A percentile compares a stretch with the other conserved stretches of the same genome.
Evolutionary conservation across 257 asterid species (phyloP).

Genomic region (Jacaranda mimosifolia): DNA sequence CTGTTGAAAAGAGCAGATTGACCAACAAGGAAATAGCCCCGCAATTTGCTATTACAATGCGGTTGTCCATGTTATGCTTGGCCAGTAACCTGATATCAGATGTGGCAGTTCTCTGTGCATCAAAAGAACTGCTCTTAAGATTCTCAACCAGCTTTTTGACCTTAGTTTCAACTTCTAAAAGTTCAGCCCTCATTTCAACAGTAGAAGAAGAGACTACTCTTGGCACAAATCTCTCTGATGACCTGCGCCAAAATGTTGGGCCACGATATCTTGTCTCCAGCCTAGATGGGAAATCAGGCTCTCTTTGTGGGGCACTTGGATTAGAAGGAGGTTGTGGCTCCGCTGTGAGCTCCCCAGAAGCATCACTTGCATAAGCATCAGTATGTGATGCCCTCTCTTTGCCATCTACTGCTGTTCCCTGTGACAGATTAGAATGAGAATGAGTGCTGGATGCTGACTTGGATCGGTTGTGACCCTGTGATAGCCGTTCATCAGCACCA

Average conservation of each 20-base stretch:
- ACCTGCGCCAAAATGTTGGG: slow-evolving; percentile 56
- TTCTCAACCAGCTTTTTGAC: slow-evolving; percentile 57
- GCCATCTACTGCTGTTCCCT: slow-evolving; percentile 44
- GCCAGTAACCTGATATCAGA: slow-evolving; percentile 62
- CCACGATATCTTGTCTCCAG: slow-evolving; percentile 54
- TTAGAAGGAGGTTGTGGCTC: slow-evolving; percentile 49
- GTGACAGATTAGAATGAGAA: slow-evolving; percentile 53
- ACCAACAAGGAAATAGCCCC: slow-evolving; percentile 63
- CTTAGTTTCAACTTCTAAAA: slow-evolving; percentile 58
- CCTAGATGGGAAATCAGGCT: slow-evolving; percentile 47
- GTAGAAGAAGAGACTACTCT: slow-evolving; percentile 57
- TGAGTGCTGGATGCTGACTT: slow-evolving; percentile 53
- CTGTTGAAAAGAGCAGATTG: slow-evolving; percentile 54
- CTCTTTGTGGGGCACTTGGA: slow-evolving; percentile 42
- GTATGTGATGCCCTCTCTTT: slow-evolving; percentile 44
- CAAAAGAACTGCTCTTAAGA: slow-evolving; percentile 53
- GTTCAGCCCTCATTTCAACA: slow-evolving; percentile 60
- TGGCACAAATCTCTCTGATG: slow-evolving; percentile 56
- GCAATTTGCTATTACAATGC: slow-evolving; percentile 58
- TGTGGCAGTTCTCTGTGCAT: slow-evolving; percentile 56
- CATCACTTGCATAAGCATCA: slow-evolving; percentile 50
- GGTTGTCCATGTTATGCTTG: slow-evolving; percentile 64
- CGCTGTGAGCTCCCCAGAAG: slow-evolving; percentile 58
- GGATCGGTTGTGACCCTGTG: slow-evolving; percentile 51
- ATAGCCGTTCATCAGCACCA: slow-evolving; percentile 43